Percentiles rank a stretch among this genome's conserved stretches.
Evolutionary conservation across 2,329 filamentous ascomycete species (phyloP).

Genomic region (Huntiella moniliformis): DNA sequence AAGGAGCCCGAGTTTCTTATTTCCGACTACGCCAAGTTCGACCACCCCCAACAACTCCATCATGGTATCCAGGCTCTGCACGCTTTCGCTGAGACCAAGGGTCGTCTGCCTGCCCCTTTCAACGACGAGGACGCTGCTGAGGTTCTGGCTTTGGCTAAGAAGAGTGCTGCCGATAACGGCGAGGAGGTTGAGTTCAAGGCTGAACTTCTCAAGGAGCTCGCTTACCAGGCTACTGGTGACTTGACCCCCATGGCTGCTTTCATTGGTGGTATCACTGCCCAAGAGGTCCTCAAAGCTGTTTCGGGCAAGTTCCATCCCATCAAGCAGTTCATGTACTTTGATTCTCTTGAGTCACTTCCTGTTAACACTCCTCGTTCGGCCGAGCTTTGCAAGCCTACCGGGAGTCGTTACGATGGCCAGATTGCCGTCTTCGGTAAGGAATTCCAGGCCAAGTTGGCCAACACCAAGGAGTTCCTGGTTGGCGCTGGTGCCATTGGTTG

Average conservation of each 20-base stretch:
- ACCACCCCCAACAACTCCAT: conserved; percentile 81
- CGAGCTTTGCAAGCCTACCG: conserved; percentile 70
- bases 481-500: conserved; percentile 94
- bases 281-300: conserved; percentile 90
- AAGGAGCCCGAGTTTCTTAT: conserved; percentile 78
- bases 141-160: conserved; percentile 55
- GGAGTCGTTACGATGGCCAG: conserved; percentile 85
- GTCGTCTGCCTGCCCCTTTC: conserved; percentile 62
- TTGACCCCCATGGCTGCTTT: conserved; percentile 83
- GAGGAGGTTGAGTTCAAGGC: conserved; percentile 73
- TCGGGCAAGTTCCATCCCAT: conserved; percentile 97
- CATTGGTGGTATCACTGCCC: conserved; percentile 82
- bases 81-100: conserved; percentile 58
- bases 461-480: conserved; percentile 82
- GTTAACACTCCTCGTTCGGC: conserved; percentile 56
- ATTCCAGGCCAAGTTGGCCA: conserved; percentile 83
- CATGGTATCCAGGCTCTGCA: conserved; percentile 84
- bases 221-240: conserved; percentile 85
- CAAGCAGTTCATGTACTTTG: conserved; percentile 90
- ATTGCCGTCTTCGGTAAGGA: conserved; percentile 90
- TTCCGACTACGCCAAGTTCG: conserved; percentile 95
- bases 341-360: conserved; percentile 90
- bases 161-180: conserved; percentile 55
- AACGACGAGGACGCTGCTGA: conserved; percentile 68
- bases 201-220: conserved; percentile 80